These are phyloP conservation scores for Trichoderma sp. DNA, from an alignment of 2,329 filamentous ascomycete genomes.

Conservation along the genomic window DNA sequence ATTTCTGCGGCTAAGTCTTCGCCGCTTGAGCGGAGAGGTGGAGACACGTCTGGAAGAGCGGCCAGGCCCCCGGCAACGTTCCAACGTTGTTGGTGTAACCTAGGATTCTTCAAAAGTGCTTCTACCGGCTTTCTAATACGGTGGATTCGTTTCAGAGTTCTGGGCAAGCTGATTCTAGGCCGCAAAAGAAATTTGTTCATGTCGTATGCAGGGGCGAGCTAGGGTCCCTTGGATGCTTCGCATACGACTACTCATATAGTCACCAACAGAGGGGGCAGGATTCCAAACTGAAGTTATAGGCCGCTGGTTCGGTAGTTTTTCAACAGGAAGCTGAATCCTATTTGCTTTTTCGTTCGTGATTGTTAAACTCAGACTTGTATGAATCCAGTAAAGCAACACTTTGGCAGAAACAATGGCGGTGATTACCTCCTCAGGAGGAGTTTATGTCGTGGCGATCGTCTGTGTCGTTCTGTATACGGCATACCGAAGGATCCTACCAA, in stretches of 20 bases:
- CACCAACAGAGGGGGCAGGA: neutral
- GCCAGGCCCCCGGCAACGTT: neutral
- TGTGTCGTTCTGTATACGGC: neutral
- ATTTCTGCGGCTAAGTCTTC: neutral
- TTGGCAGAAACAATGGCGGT: neutral
- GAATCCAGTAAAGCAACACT: neutral
- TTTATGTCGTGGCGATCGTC: neutral
- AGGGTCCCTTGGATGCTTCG: neutral
- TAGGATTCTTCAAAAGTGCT: neutral
- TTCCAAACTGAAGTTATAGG: neutral
- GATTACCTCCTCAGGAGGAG: neutral
- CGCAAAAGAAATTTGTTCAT: neutral
- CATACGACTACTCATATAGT: neutral
- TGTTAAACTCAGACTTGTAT: neutral
- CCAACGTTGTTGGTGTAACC: neutral
- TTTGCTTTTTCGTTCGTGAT: neutral
- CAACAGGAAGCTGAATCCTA: neutral
- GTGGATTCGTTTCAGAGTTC: neutral
- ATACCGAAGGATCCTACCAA: constrained; percentile 3
- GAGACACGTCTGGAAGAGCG: neutral
- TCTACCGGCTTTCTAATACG: neutral
- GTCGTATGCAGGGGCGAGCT: neutral
- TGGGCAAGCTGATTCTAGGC: neutral
- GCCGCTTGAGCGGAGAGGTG: neutral
- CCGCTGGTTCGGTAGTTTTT: neutral